These are phyloP conservation scores for Diplosphaera chodatii DNA, from an alignment of 139 green algal genomes.

Conservation along the genomic window DNA sequence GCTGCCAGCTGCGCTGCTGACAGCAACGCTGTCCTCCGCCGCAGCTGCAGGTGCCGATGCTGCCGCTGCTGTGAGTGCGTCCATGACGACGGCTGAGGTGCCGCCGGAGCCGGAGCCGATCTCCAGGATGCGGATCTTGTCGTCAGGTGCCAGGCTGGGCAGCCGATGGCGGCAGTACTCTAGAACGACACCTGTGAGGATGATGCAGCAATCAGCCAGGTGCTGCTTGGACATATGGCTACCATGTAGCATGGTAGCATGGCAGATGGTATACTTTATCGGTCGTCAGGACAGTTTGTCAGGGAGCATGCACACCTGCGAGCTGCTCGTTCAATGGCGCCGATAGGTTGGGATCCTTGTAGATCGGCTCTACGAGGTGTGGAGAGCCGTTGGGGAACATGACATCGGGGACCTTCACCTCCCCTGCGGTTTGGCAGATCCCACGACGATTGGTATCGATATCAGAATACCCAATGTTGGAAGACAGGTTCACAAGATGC, in stretches of 20 bases:
- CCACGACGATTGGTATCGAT: not conserved
- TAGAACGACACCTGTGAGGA: not conserved
- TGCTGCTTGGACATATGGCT: not conserved
- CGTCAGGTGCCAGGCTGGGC: not conserved
- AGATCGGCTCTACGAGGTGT: constrained; percentile 13
- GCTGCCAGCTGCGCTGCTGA: too few relatives aligned
- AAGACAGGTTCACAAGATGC: too few relatives aligned
- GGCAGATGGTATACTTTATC: too few relatives aligned
- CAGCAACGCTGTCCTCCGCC: too few relatives aligned
- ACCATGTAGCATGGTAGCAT: too few relatives aligned
- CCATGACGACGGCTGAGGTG: constrained; percentile 5
- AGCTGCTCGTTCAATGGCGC: constrained; percentile 14
- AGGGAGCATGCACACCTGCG: too few relatives aligned
- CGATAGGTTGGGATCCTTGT: constrained; percentile 7
- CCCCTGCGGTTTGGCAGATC: not conserved
- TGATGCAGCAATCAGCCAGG: too few relatives aligned
- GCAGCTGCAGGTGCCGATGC: too few relatives aligned
- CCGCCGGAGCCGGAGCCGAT: constrained; percentile 4
- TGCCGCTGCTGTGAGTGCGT: not conserved
- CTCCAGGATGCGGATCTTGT: constrained; percentile 6
- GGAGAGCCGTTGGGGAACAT: constrained; percentile 11
- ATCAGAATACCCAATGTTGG: too few relatives aligned
- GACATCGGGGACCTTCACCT: constrained; percentile 6
- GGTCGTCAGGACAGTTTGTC: too few relatives aligned
- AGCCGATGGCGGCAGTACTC: not conserved